A percentile compares a stretch with the other conserved stretches of the same genome.
Evolutionary conservation across 305 asterid species (phyloP).

Genomic region (Ilex paraguariensis): DNA sequence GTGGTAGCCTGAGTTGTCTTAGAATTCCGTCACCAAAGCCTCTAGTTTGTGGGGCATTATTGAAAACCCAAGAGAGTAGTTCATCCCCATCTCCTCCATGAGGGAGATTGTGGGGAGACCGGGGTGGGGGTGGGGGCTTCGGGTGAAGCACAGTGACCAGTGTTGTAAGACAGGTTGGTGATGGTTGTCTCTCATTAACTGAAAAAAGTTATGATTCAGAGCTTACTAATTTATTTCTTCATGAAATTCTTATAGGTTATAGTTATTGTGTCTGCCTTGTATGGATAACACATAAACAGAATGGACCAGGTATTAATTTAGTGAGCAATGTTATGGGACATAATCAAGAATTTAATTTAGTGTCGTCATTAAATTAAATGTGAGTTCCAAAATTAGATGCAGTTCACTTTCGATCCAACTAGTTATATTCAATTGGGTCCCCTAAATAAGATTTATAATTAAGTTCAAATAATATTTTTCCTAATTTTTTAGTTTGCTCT

Average conservation of each 20-base stretch:
- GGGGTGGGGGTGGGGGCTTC: neutral
- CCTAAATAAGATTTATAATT: too few species aligned
- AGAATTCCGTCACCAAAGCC: conserved; percentile 1
- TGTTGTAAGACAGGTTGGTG: neutral
- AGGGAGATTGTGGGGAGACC: neutral
- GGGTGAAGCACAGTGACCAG: neutral
- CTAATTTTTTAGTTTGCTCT: too few species aligned
- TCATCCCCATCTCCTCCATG: neutral
- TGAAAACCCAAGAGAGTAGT: neutral
- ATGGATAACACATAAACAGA: too few species aligned
- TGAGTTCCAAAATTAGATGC: too few species aligned
- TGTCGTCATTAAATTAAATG: too few species aligned
- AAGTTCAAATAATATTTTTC: too few species aligned
- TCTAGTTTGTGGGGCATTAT: neutral
- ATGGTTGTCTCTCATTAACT: conserved; percentile 7
- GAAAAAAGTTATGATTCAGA: conserved; percentile 6
- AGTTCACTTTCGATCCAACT: too few species aligned
- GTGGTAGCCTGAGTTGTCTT: neutral
- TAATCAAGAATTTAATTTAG: too few species aligned
- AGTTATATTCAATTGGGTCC: too few species aligned
- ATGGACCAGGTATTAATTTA: too few species aligned
- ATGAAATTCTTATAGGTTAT: conserved; percentile 3
- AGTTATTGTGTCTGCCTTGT: too few species aligned
- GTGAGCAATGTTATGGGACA: too few species aligned
- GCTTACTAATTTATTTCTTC: conserved; percentile 14